phyloP scores from a whole-genome alignment of 177 flowering plant species.

The Tripterygium wilfordii region DNA sequence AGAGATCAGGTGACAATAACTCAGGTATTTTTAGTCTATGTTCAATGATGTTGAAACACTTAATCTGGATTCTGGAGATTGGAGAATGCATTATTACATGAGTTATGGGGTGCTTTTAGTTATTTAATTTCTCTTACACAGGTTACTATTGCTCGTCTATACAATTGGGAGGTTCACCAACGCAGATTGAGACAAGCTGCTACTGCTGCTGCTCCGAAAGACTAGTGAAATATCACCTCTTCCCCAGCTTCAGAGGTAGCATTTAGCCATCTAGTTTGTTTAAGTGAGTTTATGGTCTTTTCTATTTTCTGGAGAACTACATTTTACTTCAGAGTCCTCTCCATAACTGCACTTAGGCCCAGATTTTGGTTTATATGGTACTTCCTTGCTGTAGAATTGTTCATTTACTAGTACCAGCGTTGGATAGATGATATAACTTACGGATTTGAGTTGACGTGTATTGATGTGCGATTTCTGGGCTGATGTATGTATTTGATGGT shows the following conservation, averaged over 20 bases:
- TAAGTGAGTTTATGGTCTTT: neutral
- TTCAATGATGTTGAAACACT: no score
- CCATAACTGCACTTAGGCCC: neutral
- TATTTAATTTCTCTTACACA: constrained; percentile 17
- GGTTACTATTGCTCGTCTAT: constrained; percentile 92
- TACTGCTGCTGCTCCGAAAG: constrained; percentile 24
- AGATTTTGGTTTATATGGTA: neutral
- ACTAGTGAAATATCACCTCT: constrained; percentile 13
- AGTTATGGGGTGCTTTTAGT: neutral
- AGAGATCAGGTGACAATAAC: constrained; percentile 92
- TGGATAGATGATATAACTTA: constrained; percentile 10
- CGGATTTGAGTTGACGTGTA: no score
- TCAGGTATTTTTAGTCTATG: constrained; percentile 43
- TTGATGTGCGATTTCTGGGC: neutral
- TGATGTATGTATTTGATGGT: neutral
- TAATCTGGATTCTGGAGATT: no score
- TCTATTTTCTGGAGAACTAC: neutral
- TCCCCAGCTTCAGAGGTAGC: neutral
- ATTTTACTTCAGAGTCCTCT: neutral
- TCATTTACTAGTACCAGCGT: constrained; percentile 6
- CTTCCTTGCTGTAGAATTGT: neutral
- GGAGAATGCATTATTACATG: no score
- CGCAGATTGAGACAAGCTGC: constrained; percentile 57
- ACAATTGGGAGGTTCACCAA: constrained; percentile 96
- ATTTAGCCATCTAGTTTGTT: no score